Evolutionary conservation across 495 filamentous ascomycete genomes (phyloP).

Genomic region (Letharia columbiana): DNA sequence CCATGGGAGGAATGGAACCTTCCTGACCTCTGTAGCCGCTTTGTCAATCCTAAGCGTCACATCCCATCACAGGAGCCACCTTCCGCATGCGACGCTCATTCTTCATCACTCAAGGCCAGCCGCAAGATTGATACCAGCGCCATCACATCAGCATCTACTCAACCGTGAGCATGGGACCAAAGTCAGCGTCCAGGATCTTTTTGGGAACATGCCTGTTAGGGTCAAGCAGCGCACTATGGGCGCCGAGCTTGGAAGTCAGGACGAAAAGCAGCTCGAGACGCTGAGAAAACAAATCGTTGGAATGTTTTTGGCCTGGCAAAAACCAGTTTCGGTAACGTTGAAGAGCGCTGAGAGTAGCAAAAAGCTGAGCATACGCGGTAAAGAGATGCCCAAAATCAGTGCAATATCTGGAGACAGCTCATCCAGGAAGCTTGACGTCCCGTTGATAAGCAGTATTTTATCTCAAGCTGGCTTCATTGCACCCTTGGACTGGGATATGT

Average conservation of each 20-base stretch:
- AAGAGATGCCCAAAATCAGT: background rate
- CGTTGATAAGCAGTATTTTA: constrained; percentile 46
- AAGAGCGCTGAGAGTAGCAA: constrained; percentile 31
- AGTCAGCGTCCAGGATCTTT: constrained; percentile 74
- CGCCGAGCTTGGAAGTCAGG: constrained; percentile 41
- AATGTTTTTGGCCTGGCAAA: constrained; percentile 58
- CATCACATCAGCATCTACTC: constrained; percentile 48
- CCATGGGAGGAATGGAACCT: constrained; percentile 65
- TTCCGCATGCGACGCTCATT: constrained; percentile 58
- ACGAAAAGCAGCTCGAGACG: constrained; percentile 62
- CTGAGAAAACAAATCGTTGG: constrained; percentile 52
- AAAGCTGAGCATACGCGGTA: constrained; percentile 23
- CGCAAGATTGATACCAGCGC: constrained; percentile 58
- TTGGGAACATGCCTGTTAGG: constrained; percentile 95
- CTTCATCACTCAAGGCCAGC: constrained; percentile 65
- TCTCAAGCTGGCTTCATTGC: constrained; percentile 55
- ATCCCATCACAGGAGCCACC: constrained; percentile 58
- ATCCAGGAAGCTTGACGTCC: constrained; percentile 23
- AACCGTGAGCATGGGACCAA: constrained; percentile 62
- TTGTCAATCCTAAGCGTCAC: constrained; percentile 72
- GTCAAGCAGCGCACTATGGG: constrained; percentile 64
- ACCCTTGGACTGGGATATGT: constrained; percentile 42
- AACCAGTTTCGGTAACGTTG: constrained; percentile 36
- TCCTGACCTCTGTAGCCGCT: constrained; percentile 68
- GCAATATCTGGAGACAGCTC: constrained; percentile 4